Evolutionary conservation across 2,329 filamentous ascomycete species (phyloP), one percentile per base, ranked within the genome.

Genomic region (Neonectria neomacrospora): DNA sequence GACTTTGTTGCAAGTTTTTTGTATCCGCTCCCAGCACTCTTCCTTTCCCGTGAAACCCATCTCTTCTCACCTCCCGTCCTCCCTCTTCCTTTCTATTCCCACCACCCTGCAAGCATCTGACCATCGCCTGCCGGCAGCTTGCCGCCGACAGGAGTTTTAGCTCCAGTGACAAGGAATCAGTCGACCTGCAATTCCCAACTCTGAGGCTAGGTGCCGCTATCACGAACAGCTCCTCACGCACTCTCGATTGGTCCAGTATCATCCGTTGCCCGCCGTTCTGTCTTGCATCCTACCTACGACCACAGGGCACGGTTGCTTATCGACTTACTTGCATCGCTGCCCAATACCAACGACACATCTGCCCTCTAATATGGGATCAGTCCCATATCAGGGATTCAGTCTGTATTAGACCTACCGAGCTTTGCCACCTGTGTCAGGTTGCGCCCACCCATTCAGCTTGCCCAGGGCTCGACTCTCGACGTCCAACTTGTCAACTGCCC

Each of bases 281-380:
- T 66, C 53, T 70, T 62, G 66, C 60, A 67, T 68, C 37, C 14
- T n/a, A 14, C 30, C 47, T 34, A 39, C 55, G 54, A 54, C 58
- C 30, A 52, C 48, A 45, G 64, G 64, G 66, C 42, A 70, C 59
- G 30, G 37, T 45, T 54, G 45, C 61, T 56, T 65, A 56, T 62
- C 60, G 45, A 66, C 58, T 48, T 32, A 56, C 54, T 60, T 59
- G 48, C 59, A 56, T 61, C 53, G 48, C 60, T 63, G 58, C 50
- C 59, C 51, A 55, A 61, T 62, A 54, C 52, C 42, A 42, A 42
- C 58, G 26, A 61, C 54, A 26, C 50, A 20, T 28, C 37, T 45
- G 20, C 32, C 42, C 47, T 50, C 52, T 45, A 58, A 50, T 63
- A 61, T 52, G 42, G 50, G 50, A 54, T 48, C 54, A 50, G 51